Base-by-base conservation (phyloP, 352 stramenopile species). In the Peronospora destructor region DNA sequence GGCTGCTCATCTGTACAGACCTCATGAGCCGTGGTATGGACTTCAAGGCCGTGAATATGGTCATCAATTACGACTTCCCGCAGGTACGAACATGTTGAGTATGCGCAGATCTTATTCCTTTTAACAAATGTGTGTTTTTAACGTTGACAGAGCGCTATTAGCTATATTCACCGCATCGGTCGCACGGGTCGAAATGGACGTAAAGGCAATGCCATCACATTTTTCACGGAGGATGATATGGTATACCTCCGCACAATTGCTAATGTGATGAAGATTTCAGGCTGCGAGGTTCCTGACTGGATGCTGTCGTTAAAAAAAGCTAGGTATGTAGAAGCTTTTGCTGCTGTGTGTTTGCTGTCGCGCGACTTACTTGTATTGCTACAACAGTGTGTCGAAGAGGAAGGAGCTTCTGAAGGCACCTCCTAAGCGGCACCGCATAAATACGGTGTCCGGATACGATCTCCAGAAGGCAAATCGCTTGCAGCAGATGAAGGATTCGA, bases 51-150 rank as follows among this genome's bases (percentile, higher is more conserved):
- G 95, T 99, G 5, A 98, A 98, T 56, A 97, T 98, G 83, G 96
- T 99, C 6, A 97, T 99, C 65, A 99, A 99, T 71, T 99, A 98
- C 62, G 96, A 99, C 71, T 97, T 99, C 56, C 96, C 97, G 7
- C 87, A 93, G 68, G 72, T 81, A 62, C 33, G 48, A 45, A 25
- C 6, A 2, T 29, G 7, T n/a, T 21, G 34, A 11, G 30, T 40
- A 11, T 53, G 16, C 29, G n/a, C 19, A 11, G 6, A 3, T 49
- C 0, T 40, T 32, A 2, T 40, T n/a, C 1, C 16, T 16, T 30
- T 6, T 48, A 45, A 59, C 23, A 34, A 37, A 21, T 50, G n/a
- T 40, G 41, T 8, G 26, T 45, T 45, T 41, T 41, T 8, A 25
- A 37, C 37, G 36, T 51, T 49, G 29, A 42, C 52, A 85, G 75